Evolutionary conservation across 2,329 filamentous ascomycete genomes (phyloP).

Genomic region (Rhinocladiella similis): DNA sequence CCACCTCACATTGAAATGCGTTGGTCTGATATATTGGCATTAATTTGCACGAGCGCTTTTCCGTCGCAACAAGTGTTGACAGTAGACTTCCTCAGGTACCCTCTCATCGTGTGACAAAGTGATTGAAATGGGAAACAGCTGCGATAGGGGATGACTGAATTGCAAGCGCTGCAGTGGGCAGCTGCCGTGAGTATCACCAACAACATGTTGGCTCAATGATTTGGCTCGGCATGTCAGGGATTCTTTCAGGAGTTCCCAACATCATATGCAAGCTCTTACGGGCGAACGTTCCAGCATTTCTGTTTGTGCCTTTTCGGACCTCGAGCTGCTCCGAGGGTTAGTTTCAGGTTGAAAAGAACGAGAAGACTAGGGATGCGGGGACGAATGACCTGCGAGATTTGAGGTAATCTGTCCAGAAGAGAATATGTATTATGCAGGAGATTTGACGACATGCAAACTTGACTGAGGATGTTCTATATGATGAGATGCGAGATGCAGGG

Average conservation of each 20-base stretch:
- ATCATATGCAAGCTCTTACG: background rate
- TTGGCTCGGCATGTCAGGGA: constrained; percentile 1
- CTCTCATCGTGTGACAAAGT: too few relatives aligned
- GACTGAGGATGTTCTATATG: background rate
- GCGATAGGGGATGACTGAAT: constrained; percentile 8
- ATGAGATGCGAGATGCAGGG: background rate
- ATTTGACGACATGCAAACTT: background rate
- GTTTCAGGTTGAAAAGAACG: background rate
- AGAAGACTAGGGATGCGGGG: background rate
- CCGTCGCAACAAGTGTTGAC: too few relatives aligned
- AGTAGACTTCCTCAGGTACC: too few relatives aligned
- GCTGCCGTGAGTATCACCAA: background rate
- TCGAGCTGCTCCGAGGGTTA: background rate
- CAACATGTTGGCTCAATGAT: background rate
- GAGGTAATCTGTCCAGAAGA: background rate
- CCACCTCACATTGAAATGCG: background rate
- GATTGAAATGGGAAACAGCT: background rate
- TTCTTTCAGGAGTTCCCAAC: background rate
- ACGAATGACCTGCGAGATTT: background rate
- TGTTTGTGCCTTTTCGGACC: too few relatives aligned
- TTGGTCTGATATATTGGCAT: too few relatives aligned
- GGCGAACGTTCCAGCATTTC: too few relatives aligned
- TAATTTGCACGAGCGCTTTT: too few relatives aligned
- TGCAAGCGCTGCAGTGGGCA: background rate
- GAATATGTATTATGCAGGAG: background rate